These are phyloP conservation scores for Discostella stelligeroides DNA, from an alignment of 108 stramenopile species.

Conservation along the genomic window DNA sequence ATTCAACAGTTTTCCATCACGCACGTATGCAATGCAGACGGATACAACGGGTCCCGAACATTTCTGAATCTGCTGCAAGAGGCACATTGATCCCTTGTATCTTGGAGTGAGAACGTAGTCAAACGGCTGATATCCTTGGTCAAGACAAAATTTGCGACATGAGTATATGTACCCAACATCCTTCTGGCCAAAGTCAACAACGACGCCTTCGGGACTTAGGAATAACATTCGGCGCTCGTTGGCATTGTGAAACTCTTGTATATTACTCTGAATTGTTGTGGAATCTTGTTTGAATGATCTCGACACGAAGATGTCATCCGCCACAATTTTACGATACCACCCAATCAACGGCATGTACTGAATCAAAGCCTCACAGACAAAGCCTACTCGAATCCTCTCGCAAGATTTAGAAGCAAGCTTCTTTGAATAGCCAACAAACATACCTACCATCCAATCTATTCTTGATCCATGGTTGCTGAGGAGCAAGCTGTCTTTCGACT, in stretches of 20 bases:
- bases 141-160: constrained; percentile 45
- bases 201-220: constrained; percentile 39
- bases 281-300: constrained; percentile 51
- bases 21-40: constrained; percentile 40
- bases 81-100: constrained; percentile 53
- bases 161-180: constrained; percentile 45
- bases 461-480: constrained; percentile 50
- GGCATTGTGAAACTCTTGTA: constrained; percentile 38
- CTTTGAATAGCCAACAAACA: constrained; percentile 45
- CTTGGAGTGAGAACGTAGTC: constrained; percentile 55
- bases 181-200: constrained; percentile 45
- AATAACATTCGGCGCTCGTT: constrained; percentile 47
- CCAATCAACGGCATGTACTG: constrained; percentile 58
- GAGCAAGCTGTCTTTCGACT: constrained; percentile 35
- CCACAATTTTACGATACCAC: constrained; percentile 54
- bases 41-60: constrained; percentile 45
- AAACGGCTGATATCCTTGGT: constrained; percentile 45
- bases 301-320: constrained; percentile 54
- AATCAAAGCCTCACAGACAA: constrained; percentile 52
- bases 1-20: constrained; percentile 51
- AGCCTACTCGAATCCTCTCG: constrained; percentile 47
- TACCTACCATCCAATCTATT: constrained; percentile 59
- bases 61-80: constrained; percentile 34
- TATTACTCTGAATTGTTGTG: constrained; percentile 35
- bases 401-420: background rate